Base-by-base conservation (phyloP, 2,329 filamentous ascomycete species). In the Pseudogymnoascus destructans region DNA sequence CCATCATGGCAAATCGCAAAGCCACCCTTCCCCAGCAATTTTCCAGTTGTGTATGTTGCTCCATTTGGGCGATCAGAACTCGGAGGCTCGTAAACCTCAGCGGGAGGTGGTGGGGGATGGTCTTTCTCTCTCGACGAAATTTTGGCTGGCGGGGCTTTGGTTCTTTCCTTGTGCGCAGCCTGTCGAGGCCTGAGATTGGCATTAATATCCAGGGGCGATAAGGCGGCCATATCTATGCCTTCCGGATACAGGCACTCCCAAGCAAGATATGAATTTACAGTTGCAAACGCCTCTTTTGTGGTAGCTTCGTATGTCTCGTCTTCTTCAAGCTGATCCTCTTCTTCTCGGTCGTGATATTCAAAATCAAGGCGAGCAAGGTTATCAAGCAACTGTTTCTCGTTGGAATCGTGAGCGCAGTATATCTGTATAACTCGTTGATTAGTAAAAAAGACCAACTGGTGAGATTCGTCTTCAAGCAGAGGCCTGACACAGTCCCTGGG, bases 1-100 rank as follows among this genome's bases (percentile, higher is more conserved):
- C 84, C 87, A 64, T 84, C 81, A 68, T 91, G 87, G 73, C 87
- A 91, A 61, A 91, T 86, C 63, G 87, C 87, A 68, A 92, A 92
- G 8, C 87, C 87, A 52, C 87, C 87, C 72, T 89, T 91, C 23
- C 87, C 87, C 59, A 92, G 76, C 68, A 88, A 76, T 66, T 82
- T 82, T 59, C 86, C 86, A 30, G 87, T 82, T 65, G 85, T 80
- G 74, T 91, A 92, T 55, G 84, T 77, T 58, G 85, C 81, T 58
- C 86, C 86, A 73, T 84, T 76, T 59, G 77, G 80, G 58, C 85
- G 83, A 69, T 89, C 86, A 58, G 76, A 74, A 67, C 86, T 86
- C 52, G 85, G 77, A 17, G 82, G 82, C 69, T 85, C 82, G 19
- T 72, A 70, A 49, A 85, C 78, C 62, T 80, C 73, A 8, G 74